These are phyloP conservation scores for Salix purpurea DNA, from an alignment of 345 rosid genomes.

Conservation along the genomic window DNA sequence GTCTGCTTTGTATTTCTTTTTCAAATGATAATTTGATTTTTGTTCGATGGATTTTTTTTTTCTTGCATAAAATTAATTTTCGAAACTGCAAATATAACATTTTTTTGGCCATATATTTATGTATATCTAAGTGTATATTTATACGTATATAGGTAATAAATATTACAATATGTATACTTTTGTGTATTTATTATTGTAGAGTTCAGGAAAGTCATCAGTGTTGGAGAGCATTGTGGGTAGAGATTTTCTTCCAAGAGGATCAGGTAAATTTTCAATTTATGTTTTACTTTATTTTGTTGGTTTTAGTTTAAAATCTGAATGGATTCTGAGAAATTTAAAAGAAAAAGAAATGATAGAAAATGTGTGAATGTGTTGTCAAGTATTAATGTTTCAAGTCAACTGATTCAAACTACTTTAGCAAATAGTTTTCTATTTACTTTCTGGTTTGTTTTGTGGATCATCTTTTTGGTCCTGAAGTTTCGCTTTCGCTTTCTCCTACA, in stretches of 20 bases:
- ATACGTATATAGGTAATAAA: too few relatives aligned
- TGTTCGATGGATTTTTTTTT: too few relatives aligned
- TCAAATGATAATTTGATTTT: too few relatives aligned
- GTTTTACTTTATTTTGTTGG: not conserved
- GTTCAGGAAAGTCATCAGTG: constrained; percentile 68
- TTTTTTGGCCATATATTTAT: too few relatives aligned
- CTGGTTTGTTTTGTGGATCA: too few relatives aligned
- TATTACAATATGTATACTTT: not conserved
- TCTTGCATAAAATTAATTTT: too few relatives aligned
- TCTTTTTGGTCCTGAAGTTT: too few relatives aligned
- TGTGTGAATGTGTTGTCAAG: not conserved
- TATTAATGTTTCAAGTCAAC: not conserved
- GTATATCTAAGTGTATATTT: too few relatives aligned
- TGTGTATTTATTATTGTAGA: constrained; percentile 28
- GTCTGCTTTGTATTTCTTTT: too few relatives aligned
- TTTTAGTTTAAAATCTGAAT: not conserved
- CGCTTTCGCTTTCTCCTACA: too few relatives aligned
- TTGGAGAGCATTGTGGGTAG: constrained; percentile 68
- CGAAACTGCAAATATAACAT: too few relatives aligned
- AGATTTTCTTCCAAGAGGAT: constrained; percentile 68
- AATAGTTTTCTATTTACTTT: not conserved
- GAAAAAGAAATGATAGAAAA: not conserved
- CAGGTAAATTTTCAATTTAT: constrained; percentile 30
- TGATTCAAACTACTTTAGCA: not conserved
- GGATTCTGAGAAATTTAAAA: not conserved